Evolutionary conservation across 208 protist species (phyloP).

Genomic region (Wallacemonas sp.): DNA sequence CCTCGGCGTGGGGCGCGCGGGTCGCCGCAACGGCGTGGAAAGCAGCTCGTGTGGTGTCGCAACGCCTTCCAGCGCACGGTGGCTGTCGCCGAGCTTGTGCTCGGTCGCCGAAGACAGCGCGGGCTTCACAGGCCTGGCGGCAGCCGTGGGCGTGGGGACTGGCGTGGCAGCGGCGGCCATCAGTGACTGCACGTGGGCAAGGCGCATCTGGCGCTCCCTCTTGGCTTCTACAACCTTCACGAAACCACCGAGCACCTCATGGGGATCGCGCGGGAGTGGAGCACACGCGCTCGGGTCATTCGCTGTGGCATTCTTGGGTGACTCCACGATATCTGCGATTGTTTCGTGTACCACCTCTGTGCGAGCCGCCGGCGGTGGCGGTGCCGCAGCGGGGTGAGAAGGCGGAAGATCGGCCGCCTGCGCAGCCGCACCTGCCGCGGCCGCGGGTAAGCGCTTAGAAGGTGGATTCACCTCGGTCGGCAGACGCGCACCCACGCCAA

Average conservation of each 20-base stretch:
- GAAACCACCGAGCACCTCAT: constrained; percentile 14
- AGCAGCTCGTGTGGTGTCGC: not conserved
- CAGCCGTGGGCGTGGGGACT: not conserved
- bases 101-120: not conserved
- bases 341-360: too few relatives aligned
- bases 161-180: not conserved
- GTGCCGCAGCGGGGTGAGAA: too few relatives aligned
- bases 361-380: too few relatives aligned
- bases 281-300: not conserved
- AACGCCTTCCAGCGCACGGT: not conserved
- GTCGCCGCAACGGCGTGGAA: too few relatives aligned
- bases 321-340: too few relatives aligned
- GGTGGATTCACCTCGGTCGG: not conserved
- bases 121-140: not conserved
- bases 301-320: not conserved
- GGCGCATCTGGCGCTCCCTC: not conserved
- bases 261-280: not conserved
- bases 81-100: not conserved
- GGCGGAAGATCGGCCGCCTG: too few relatives aligned
- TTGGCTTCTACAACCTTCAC: constrained; percentile 15
- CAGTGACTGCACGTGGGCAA: not conserved
- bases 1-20: too few relatives aligned
- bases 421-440: too few relatives aligned
- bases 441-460: not conserved
- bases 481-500: not conserved